Conservation (phyloP, 106 monocot genomes). For the Cymbidium sinense region DNA sequence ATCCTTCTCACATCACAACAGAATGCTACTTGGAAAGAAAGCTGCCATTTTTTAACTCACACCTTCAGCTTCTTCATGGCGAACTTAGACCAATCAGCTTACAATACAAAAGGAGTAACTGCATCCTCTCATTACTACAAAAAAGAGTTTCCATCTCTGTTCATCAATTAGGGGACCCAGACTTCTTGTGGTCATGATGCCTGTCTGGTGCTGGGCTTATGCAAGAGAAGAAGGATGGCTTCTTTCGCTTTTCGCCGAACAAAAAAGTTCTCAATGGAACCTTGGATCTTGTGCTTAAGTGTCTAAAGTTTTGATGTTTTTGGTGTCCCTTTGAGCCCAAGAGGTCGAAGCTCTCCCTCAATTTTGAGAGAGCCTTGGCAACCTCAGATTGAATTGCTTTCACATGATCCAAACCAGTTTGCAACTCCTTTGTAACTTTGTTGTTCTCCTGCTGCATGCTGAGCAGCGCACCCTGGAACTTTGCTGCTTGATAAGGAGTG, state of each 20-base stretch:
- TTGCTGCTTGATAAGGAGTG: slow-evolving; percentile 44
- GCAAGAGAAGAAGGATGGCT: slow-evolving; percentile 1
- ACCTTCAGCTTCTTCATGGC: background rate
- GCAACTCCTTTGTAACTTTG: slow-evolving; percentile 76
- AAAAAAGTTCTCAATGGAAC: slow-evolving; percentile 34
- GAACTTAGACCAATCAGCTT: background rate
- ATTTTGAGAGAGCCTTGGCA: slow-evolving; percentile 37
- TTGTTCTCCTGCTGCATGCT: slow-evolving; percentile 63
- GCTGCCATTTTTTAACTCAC: background rate
- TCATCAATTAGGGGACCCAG: background rate
- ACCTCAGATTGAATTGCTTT: slow-evolving; percentile 51
- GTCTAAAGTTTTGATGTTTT: slow-evolving; percentile 6
- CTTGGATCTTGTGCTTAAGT: slow-evolving; percentile 25
- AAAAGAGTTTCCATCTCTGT: background rate
- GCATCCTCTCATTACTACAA: background rate
- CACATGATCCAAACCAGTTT: slow-evolving; percentile 62
- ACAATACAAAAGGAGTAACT: too few relatives aligned
- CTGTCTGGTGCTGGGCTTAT: background rate
- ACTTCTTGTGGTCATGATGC: background rate
- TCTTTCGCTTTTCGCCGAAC: background rate
- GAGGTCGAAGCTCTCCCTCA: slow-evolving; percentile 34
- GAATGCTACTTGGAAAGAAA: background rate
- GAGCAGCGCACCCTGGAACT: slow-evolving; percentile 32
- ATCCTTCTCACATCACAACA: background rate
- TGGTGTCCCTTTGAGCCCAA: background rate